A percentile compares a stretch with the other conserved stretches of the same genome.
These are phyloP conservation scores for Sporormia fimetaria DNA, from an alignment of 495 filamentous ascomycete species.

Conservation along the genomic window DNA sequence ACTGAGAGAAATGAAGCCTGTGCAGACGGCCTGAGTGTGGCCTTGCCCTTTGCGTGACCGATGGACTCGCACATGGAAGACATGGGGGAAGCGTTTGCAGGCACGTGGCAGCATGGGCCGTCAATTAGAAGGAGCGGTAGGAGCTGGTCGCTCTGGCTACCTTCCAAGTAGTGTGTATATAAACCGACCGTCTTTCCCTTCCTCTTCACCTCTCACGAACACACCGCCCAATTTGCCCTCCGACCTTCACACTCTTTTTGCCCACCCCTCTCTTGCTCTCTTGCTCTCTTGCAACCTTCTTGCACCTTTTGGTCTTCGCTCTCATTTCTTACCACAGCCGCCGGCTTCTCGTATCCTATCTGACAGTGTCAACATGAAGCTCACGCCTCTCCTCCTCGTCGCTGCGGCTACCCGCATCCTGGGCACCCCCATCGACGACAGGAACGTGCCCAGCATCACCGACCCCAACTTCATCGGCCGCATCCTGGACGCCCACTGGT, in stretches of 20 bases:
- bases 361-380: slow-evolving; percentile 15
- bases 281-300: neutral
- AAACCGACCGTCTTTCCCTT: neutral
- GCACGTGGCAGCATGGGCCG: too few species aligned
- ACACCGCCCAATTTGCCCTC: too few species aligned
- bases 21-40: too few species aligned
- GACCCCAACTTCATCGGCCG: slow-evolving; percentile 13
- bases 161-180: too few species aligned
- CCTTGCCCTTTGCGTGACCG: too few species aligned
- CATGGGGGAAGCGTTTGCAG: too few species aligned
- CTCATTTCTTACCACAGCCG: too few species aligned
- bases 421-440: neutral
- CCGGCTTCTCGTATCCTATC: neutral
- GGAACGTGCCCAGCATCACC: slow-evolving; percentile 5
- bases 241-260: slow-evolving; percentile 6
- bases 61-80: too few species aligned
- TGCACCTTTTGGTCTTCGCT: neutral
- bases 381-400: slow-evolving; percentile 10
- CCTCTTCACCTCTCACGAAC: too few species aligned
- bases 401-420: slow-evolving; percentile 6
- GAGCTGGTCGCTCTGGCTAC: too few species aligned
- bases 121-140: too few species aligned
- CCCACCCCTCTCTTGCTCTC: slow-evolving; percentile 5
- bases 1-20: too few species aligned
- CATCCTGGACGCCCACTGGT: slow-evolving; percentile 19